Evolutionary conservation across 352 stramenopile species (phyloP).

Genomic region (Phytopythium montanum): DNA sequence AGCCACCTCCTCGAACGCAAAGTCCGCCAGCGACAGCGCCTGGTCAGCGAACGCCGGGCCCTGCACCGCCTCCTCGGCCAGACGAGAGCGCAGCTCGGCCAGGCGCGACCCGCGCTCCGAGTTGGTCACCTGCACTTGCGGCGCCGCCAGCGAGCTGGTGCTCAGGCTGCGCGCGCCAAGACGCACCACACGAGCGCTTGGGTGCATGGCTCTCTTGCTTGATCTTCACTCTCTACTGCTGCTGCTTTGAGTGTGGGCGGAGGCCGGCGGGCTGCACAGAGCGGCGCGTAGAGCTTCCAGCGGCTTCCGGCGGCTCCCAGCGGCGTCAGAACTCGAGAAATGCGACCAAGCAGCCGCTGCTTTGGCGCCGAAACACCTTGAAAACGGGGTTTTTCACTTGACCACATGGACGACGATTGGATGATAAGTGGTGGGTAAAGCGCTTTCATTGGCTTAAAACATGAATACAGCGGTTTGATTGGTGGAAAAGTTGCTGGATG

Average conservation of each 20-base stretch:
- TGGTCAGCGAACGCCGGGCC: slow-evolving; percentile 61
- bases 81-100: slow-evolving; percentile 52
- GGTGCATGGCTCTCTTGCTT: background rate
- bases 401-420: background rate
- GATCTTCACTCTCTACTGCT: background rate
- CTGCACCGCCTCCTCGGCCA: slow-evolving; percentile 55
- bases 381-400: background rate
- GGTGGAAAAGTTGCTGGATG: background rate
- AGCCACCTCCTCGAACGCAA: slow-evolving; percentile 45
- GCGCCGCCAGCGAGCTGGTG: slow-evolving; percentile 20
- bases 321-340: slow-evolving; percentile 1
- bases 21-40: slow-evolving; percentile 64
- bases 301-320: background rate
- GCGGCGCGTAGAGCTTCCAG: background rate
- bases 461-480: background rate
- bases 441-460: background rate
- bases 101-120: slow-evolving; percentile 58
- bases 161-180: slow-evolving; percentile 16
- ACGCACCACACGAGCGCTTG: background rate
- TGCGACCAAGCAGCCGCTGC: background rate
- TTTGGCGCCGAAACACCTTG: background rate
- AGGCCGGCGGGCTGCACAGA: background rate
- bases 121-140: slow-evolving; percentile 62
- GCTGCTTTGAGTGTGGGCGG: background rate
- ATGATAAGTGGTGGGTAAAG: background rate